A percentile compares a stretch with the other conserved stretches of the same genome.
Evolutionary conservation across 805 yeast genomes (phyloP).

Genomic region (Tetrapisispora arboricola): DNA sequence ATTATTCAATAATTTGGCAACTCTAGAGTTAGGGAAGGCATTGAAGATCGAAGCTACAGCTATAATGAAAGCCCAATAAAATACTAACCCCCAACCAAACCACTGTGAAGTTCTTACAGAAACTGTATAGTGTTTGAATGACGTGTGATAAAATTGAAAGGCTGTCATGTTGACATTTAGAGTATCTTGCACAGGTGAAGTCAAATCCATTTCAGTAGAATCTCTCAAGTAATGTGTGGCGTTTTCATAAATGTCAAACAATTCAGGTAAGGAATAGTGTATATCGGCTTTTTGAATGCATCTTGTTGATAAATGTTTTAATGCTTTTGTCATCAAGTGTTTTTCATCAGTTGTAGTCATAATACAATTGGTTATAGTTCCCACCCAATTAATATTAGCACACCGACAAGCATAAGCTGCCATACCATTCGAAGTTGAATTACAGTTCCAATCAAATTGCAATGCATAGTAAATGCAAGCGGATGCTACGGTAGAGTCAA

Average conservation of each 20-base stretch:
- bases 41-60: constrained; percentile 26
- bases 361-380: constrained; percentile 36
- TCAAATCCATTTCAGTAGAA: constrained; percentile 21
- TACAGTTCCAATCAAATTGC: constrained; percentile 37
- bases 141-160: constrained; percentile 27
- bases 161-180: constrained; percentile 26
- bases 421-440: constrained; percentile 27
- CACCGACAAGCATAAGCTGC: constrained; percentile 34
- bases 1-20: constrained; percentile 5
- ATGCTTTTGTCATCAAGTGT: constrained; percentile 30
- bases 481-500: constrained; percentile 24
- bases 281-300: constrained; percentile 22
- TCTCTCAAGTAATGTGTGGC: constrained; percentile 29
- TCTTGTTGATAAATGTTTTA: constrained; percentile 30
- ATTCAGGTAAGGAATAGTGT: constrained; percentile 27
- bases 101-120: constrained; percentile 33
- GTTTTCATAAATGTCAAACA: constrained; percentile 28
- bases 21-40: constrained; percentile 20
- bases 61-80: constrained; percentile 33
- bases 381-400: constrained; percentile 34
- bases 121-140: constrained; percentile 31
- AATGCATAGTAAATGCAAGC: constrained; percentile 34
- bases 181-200: constrained; percentile 24
- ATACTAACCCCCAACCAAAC: constrained; percentile 38
- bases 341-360: constrained; percentile 25